Conservation (phyloP, 371 early-diverging fungal species). For the Gilbertella persicaria region DNA sequence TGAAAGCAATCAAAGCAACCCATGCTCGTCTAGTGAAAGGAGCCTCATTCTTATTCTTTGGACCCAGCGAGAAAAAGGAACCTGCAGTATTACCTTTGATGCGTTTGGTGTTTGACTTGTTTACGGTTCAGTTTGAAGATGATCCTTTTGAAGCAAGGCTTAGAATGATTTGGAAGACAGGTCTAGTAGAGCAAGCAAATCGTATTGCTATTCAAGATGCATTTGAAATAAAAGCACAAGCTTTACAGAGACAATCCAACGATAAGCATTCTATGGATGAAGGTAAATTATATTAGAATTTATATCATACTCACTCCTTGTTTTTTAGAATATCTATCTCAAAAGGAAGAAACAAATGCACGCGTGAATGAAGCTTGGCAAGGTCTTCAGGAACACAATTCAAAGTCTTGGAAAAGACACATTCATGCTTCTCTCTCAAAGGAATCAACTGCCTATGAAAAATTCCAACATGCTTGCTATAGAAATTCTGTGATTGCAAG, state of each 20-base stretch:
- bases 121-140: constrained; percentile 51
- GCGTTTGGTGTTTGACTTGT: constrained; percentile 24
- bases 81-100: constrained; percentile 32
- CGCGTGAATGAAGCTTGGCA: constrained; percentile 58
- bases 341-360: constrained; percentile 17
- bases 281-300: background rate
- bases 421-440: constrained; percentile 28
- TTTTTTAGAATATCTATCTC: background rate
- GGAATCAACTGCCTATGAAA: constrained; percentile 26
- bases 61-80: constrained; percentile 25
- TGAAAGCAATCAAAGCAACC: constrained; percentile 38
- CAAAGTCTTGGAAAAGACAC: constrained; percentile 54
- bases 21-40: constrained; percentile 29
- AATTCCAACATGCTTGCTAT: constrained; percentile 17
- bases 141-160: constrained; percentile 63
- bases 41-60: constrained; percentile 32
- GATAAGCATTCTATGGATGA: constrained; percentile 11
- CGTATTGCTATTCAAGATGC: constrained; percentile 57
- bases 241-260: constrained; percentile 22
- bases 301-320: no score
- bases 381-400: constrained; percentile 59
- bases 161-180: constrained; percentile 50
- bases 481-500: constrained; percentile 12
- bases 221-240: constrained; percentile 57
- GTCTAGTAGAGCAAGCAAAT: constrained; percentile 52